Percentiles rank a stretch among this genome's conserved stretches.
These are phyloP conservation scores for Lenzites betulinus DNA, from an alignment of 768 basidiomycete species.

Conservation along the genomic window DNA sequence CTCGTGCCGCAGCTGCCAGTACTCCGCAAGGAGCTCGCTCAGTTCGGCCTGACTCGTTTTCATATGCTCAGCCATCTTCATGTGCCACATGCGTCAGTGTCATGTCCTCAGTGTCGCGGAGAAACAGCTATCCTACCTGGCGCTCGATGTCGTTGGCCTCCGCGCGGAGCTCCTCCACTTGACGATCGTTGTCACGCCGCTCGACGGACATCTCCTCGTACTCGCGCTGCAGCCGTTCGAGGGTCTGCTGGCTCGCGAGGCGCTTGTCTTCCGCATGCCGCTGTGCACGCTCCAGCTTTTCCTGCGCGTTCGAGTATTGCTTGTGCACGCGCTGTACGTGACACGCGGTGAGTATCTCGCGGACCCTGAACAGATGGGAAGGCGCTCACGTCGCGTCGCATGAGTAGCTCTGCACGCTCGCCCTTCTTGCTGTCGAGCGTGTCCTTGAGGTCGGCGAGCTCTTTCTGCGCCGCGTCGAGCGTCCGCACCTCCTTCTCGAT, in stretches of 20 bases:
- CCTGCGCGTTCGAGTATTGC: conserved; percentile 78
- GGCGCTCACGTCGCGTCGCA: conserved; percentile 62
- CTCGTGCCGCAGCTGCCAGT: conserved; percentile 78
- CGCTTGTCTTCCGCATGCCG: conserved; percentile 82
- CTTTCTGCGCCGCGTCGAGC: conserved; percentile 67
- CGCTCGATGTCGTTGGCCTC: conserved; percentile 70
- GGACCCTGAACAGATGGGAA: background rate
- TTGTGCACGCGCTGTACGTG: conserved; percentile 68
- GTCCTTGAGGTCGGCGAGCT: conserved; percentile 67
- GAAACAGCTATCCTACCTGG: conserved; percentile 46
- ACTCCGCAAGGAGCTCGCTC: conserved; percentile 79
- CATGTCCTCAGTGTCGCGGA: background rate
- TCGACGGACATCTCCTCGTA: conserved; percentile 79
- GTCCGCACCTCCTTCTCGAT: conserved; percentile 67
- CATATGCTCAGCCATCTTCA: conserved; percentile 75
- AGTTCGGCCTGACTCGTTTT: conserved; percentile 75
- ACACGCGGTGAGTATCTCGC: background rate
- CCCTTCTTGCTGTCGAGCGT: conserved; percentile 72
- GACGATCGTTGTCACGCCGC: conserved; percentile 75
- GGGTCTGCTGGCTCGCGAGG: conserved; percentile 66
- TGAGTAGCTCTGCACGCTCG: conserved; percentile 67
- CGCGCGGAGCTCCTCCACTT: conserved; percentile 72
- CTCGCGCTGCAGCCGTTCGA: conserved; percentile 75
- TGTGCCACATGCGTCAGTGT: background rate
- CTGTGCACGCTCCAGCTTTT: conserved; percentile 80